These are phyloP conservation scores for Bremia lactucae DNA, from an alignment of 352 stramenopile genomes.

Conservation along the genomic window DNA sequence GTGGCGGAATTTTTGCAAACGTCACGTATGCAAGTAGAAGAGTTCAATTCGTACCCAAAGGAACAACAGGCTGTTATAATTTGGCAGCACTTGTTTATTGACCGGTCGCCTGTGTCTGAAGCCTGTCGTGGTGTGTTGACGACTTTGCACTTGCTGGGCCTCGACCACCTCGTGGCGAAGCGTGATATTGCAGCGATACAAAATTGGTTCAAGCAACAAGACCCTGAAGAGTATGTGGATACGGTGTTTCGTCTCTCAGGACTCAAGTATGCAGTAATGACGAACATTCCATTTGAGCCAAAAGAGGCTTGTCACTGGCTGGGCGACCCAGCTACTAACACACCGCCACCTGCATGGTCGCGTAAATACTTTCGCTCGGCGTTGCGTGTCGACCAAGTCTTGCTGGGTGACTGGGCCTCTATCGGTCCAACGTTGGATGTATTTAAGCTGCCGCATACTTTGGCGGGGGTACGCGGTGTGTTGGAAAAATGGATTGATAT, in stretches of 20 bases:
- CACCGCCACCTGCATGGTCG: conserved; percentile 35
- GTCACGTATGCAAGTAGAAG: conserved; percentile 53
- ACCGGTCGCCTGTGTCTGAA: conserved; percentile 84
- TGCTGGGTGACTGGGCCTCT: conserved; percentile 75
- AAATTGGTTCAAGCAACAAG: conserved; percentile 68
- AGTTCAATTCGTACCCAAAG: conserved; percentile 78
- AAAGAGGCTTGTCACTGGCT: conserved; percentile 51
- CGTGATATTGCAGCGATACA: conserved; percentile 81
- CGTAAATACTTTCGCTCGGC: conserved; percentile 82
- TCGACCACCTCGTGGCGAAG: conserved; percentile 47
- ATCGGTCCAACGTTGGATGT: conserved; percentile 55
- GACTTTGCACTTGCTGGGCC: conserved; percentile 70
- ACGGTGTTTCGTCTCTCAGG: conserved; percentile 63
- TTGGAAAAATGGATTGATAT: conserved; percentile 87
- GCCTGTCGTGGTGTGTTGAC: conserved; percentile 87
- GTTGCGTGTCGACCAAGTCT: conserved; percentile 85
- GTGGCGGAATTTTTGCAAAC: conserved; percentile 91
- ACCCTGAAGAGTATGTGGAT: conserved; percentile 60
- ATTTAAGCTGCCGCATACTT: conserved; percentile 45
- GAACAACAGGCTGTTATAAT: conserved; percentile 79
- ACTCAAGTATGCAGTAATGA: conserved; percentile 90
- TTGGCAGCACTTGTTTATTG: conserved; percentile 88
- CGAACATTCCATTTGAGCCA: conserved; percentile 88
- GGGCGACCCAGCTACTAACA: conserved; percentile 27
- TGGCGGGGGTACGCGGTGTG: conserved; percentile 74